Conservation (phyloP, 495 filamentous ascomycete genomes). For the Xylaria grammica region DNA sequence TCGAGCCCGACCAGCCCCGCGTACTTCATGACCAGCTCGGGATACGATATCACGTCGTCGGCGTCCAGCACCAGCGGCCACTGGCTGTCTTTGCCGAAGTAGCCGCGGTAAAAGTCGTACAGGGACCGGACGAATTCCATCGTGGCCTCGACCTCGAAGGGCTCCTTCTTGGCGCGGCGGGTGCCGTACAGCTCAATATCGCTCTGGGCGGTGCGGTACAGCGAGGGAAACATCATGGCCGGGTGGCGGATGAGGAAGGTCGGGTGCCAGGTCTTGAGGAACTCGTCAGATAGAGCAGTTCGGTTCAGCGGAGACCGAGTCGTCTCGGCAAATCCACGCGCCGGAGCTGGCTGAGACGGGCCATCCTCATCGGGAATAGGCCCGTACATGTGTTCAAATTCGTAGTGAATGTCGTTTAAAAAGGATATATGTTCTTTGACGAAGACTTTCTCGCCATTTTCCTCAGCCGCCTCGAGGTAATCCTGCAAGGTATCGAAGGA, state of each 20-base stretch:
- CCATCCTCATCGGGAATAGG: background rate
- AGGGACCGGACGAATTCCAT: constrained; percentile 42
- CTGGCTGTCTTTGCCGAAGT: constrained; percentile 26
- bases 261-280: constrained; percentile 41
- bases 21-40: constrained; percentile 38
- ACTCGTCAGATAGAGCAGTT: constrained; percentile 46
- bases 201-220: constrained; percentile 38
- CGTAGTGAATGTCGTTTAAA: constrained; percentile 25
- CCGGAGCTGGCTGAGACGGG: background rate
- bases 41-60: constrained; percentile 49
- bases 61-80: constrained; percentile 51
- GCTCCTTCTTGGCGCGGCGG: constrained; percentile 21
- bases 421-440: constrained; percentile 48
- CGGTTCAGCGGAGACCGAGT: constrained; percentile 41
- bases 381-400: constrained; percentile 22
- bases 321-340: constrained; percentile 2
- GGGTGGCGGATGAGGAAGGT: constrained; percentile 54
- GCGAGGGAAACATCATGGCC: constrained; percentile 44
- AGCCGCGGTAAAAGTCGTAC: constrained; percentile 43
- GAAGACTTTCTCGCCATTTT: constrained; percentile 38
- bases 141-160: constrained; percentile 28
- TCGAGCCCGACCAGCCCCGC: constrained; percentile 46
- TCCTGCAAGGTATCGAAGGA: constrained; percentile 39
- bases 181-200: constrained; percentile 17
- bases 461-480: constrained; percentile 30